These are phyloP conservation scores for Melampsora larici-populina DNA, from an alignment of 1,284 basidiomycete species.

Conservation along the genomic window DNA sequence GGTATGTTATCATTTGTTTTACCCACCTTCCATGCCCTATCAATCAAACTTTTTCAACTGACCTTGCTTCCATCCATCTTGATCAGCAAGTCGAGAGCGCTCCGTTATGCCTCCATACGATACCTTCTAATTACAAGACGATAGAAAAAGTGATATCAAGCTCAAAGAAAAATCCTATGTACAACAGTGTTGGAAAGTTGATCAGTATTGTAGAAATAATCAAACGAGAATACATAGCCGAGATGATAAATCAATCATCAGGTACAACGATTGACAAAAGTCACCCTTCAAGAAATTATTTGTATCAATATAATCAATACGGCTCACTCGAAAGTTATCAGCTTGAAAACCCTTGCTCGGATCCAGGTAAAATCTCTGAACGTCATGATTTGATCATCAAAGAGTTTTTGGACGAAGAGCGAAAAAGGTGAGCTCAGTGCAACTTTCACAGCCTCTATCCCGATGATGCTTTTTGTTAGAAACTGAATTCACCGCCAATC, in stretches of 20 bases:
- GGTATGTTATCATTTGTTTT: conserved; percentile 13
- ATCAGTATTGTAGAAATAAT: conserved; percentile 76
- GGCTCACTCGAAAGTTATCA: conserved; percentile 27
- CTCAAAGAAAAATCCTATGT: conserved; percentile 35
- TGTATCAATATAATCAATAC: conserved; percentile 41
- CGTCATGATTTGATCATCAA: conserved; percentile 26
- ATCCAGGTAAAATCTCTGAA: background rate
- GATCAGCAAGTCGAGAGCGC: conserved; percentile 11
- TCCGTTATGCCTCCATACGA: conserved; percentile 38
- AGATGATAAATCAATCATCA: conserved; percentile 7
- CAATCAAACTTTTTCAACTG: background rate
- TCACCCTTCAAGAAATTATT: background rate
- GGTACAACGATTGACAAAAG: background rate
- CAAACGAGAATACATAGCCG: conserved; percentile 68
- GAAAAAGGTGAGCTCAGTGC: conserved; percentile 18
- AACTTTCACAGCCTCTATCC: background rate
- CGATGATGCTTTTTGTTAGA: background rate
- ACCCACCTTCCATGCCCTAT: background rate
- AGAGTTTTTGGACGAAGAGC: conserved; percentile 35
- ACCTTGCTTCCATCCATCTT: background rate
- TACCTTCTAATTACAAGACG: conserved; percentile 6
- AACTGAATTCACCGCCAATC: background rate
- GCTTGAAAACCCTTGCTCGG: background rate
- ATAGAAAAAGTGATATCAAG: conserved; percentile 20
- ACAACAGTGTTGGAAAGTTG: conserved; percentile 56